Evolutionary conservation across 1,139 yeast genomes (phyloP), one percentile per base, ranked within the genome.

Genomic region (Saccharomycopsis phalli): DNA sequence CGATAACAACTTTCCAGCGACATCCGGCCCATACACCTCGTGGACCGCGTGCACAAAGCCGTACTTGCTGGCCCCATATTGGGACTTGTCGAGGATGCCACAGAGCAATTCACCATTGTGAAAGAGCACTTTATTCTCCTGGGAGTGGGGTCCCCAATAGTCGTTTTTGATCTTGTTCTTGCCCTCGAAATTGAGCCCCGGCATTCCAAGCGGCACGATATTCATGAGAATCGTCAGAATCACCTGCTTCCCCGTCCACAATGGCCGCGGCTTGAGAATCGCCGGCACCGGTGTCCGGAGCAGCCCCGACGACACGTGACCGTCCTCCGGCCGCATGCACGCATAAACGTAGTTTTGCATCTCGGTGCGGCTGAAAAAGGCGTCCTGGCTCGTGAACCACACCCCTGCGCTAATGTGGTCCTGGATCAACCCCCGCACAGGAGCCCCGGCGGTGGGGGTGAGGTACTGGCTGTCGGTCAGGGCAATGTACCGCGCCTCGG

Each of bases 181-280:
- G 21, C 94, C 81, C 18, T 61, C 62, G 57, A 91, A 68, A 58
- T 91, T 91, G 51, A 93, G 69, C 57, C 99, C 99, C 30, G 96
- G 95, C 59, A 87, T 80, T 49, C 75, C 75, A 14, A 73, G 68
- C 3, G 98, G 97, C 51, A 81, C 84, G 51, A 91, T 82, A 59
- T 91, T 91, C 47, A 84, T 68, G 53, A 82, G 61, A 35, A 91
- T 77, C n/a, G 98, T 87, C 19, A 95, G 76, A 49, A 91, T 87
- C 37, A 93, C 74, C 66, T 93, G 99, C 60, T 93, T 93, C 60
- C 99, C 99, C n/a, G 98, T 91, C 98, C 98, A 93, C 58, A 91
- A 61, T 28, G 88, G 86, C 46, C 69, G 69, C 4, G 99, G 99
- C 60, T 88, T 88, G 58, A 74, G 60, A 37, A 93, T 63, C 2